Base-by-base conservation (phyloP, 2,329 filamentous ascomycete species). In the Sporothrix phasma region DNA sequence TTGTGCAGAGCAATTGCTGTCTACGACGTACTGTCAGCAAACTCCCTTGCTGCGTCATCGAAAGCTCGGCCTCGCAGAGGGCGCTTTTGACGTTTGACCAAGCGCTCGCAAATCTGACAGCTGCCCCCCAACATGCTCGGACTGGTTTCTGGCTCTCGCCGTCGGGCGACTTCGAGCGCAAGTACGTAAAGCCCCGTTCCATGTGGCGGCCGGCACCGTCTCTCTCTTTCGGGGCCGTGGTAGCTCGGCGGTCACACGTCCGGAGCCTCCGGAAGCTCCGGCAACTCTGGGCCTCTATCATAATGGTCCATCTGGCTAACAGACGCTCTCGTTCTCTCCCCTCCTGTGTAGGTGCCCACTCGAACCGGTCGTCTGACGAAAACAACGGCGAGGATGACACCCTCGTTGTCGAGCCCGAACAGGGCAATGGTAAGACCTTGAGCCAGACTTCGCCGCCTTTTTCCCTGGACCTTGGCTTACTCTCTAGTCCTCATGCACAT, bases 401-500 rank as follows among this genome's bases (percentile, higher is more conserved):
- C 72, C 87, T 85, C 64, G 83, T 93, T 67, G 87, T 97, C 72
- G 92, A 96, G 77, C 84, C 90, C 66, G 92, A 97, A 63, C 92
- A 97, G 81, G 92, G 92, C 77, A 97, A 93, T 83, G 89, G 91
- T 96, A 78, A 75, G 87, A 75, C 47, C 15, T 10, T 34, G 15
- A 29, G 51, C 39, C 3, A 1, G 17, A 24, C 17, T n/a, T n/a
- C n/a, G 1, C 15, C 41, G 22, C 41, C 15, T 10, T 47, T 10
- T 22, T 29, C 13, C 17, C 5, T 24, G 34, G 5, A 15, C 17
- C 7, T 41, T 34, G 15, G 11, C 41, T 29, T 15, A 31, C 37
- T 26, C 4, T 19, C 37, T 73, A 96, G 94, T 99, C 72, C 88
- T 99, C 70, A 90, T 87, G 66, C 93, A 97, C 77, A 96, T 99